Conservation (phyloP, 176 grass and related monocot genomes). For the Carex kokanica region DNA sequence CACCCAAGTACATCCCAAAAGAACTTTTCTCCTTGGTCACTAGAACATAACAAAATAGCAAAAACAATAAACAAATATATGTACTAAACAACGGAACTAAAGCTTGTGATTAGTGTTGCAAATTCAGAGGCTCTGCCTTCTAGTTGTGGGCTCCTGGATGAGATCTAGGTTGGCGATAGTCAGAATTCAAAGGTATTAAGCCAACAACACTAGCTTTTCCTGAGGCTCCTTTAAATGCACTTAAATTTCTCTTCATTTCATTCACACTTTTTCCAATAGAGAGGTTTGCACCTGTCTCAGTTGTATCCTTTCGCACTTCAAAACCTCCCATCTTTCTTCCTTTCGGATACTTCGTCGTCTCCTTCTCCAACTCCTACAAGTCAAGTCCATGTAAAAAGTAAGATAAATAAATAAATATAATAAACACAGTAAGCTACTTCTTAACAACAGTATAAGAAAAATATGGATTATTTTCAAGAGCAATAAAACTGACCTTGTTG, state of each 20-base stretch:
- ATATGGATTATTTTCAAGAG: neutral
- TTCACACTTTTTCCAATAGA: conserved; percentile 6
- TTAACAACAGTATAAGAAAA: neutral
- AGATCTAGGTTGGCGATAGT: conserved; percentile 35
- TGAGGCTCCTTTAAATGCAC: neutral
- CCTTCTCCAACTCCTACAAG: conserved; percentile 15
- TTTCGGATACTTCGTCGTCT: neutral
- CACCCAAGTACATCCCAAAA: conserved; percentile 14
- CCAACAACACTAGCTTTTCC: neutral
- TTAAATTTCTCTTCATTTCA: conserved; percentile 8
- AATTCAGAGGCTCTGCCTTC: conserved; percentile 25
- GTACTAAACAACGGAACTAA: conserved; percentile 32
- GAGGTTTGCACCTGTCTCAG: conserved; percentile 19
- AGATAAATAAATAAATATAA: neutral
- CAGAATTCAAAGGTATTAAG: conserved; percentile 15
- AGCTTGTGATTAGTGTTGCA: conserved; percentile 30
- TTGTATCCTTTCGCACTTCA: conserved; percentile 13
- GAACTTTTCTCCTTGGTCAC: conserved; percentile 18
- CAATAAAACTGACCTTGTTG: conserved; percentile 4
- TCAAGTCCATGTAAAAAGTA: neutral
- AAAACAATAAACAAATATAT: conserved; percentile 21
- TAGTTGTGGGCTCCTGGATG: conserved; percentile 78
- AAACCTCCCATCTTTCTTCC: conserved; percentile 22
- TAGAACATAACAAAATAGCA: conserved; percentile 25
- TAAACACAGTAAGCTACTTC: neutral